Evolutionary conservation across 1,284 basidiomycete genomes (phyloP).

Genomic region (Sporisorium scitamineum): DNA sequence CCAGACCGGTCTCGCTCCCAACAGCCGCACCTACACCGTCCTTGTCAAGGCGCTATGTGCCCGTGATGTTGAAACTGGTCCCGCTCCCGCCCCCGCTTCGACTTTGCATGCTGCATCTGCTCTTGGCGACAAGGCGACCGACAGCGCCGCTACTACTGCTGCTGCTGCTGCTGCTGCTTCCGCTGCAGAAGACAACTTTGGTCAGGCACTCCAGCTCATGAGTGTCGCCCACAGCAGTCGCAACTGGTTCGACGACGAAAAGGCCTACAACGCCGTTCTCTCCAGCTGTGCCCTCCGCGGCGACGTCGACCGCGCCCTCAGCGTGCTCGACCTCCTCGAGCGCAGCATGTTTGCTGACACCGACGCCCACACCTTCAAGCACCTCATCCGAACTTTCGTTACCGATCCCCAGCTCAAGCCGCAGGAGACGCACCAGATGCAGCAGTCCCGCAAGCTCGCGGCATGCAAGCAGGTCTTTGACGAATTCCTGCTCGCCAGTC

Average conservation of each 20-base stretch:
- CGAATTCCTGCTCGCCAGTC: slow-evolving; percentile 73
- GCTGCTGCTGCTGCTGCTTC: neutral
- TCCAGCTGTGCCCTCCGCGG: slow-evolving; percentile 76
- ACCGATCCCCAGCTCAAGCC: slow-evolving; percentile 41
- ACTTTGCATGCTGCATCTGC: neutral
- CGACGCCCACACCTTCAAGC: slow-evolving; percentile 73
- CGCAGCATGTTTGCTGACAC: slow-evolving; percentile 71
- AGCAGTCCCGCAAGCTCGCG: slow-evolving; percentile 73
- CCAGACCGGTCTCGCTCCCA: slow-evolving; percentile 77
- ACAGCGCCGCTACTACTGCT: neutral
- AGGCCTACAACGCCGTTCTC: slow-evolving; percentile 76
- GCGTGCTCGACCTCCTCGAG: slow-evolving; percentile 79
- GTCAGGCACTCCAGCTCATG: slow-evolving; percentile 74
- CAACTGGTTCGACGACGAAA: slow-evolving; percentile 69
- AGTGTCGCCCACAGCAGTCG: slow-evolving; percentile 69
- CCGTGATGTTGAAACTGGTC: slow-evolving; percentile 77
- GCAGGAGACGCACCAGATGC: slow-evolving; percentile 71
- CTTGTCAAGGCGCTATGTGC: slow-evolving; percentile 79
- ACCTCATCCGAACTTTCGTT: slow-evolving; percentile 73
- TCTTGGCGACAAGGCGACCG: neutral
- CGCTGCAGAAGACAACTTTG: slow-evolving; percentile 68
- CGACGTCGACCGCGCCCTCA: slow-evolving; percentile 77
- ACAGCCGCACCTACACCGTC: slow-evolving; percentile 77
- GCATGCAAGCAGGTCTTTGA: slow-evolving; percentile 78
- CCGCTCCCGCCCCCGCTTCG: neutral